These are phyloP conservation scores for Kurtzmaniella quercitrusa DNA, from an alignment of 1,139 yeast genomes.

Conservation along the genomic window DNA sequence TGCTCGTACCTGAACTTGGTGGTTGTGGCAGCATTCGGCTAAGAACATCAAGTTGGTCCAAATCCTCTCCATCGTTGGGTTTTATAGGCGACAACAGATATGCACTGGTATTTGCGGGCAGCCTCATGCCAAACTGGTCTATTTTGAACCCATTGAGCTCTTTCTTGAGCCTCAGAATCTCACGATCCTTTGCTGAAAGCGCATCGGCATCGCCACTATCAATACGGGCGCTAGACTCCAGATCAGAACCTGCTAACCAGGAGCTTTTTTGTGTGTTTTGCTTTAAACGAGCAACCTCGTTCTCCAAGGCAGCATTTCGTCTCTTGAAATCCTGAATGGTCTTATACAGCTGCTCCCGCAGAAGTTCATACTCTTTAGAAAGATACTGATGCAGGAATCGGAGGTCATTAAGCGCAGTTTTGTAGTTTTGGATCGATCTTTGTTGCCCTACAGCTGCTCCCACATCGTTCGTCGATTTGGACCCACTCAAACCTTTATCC, in stretches of 20 bases:
- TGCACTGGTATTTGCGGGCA: slow-evolving; percentile 8
- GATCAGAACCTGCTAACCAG: background rate
- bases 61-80: slow-evolving; percentile 12
- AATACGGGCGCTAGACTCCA: background rate
- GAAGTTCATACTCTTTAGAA: slow-evolving; percentile 56
- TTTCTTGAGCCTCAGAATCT: slow-evolving; percentile 41
- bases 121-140: slow-evolving; percentile 38
- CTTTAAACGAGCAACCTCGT: slow-evolving; percentile 30
- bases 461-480: slow-evolving; percentile 10
- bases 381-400: slow-evolving; percentile 62
- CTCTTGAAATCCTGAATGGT: slow-evolving; percentile 46
- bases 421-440: slow-evolving; percentile 33
- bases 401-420: slow-evolving; percentile 56
- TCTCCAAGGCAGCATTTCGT: slow-evolving; percentile 42
- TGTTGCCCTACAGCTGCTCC: slow-evolving; percentile 10
- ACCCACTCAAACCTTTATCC: slow-evolving; percentile 7
- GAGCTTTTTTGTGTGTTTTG: slow-evolving; percentile 5
- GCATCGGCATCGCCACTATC: background rate
- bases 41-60: slow-evolving; percentile 13
- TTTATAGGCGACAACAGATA: slow-evolving; percentile 2
- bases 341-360: slow-evolving; percentile 46
- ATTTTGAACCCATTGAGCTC: slow-evolving; percentile 47
- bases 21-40: slow-evolving; percentile 5
- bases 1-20: slow-evolving; percentile 26
- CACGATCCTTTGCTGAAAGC: slow-evolving; percentile 29